Evolutionary conservation across 306 rosid species (phyloP), one percentile per base, ranked within the genome.

Genomic region (Chamaecrista fasciculata): DNA sequence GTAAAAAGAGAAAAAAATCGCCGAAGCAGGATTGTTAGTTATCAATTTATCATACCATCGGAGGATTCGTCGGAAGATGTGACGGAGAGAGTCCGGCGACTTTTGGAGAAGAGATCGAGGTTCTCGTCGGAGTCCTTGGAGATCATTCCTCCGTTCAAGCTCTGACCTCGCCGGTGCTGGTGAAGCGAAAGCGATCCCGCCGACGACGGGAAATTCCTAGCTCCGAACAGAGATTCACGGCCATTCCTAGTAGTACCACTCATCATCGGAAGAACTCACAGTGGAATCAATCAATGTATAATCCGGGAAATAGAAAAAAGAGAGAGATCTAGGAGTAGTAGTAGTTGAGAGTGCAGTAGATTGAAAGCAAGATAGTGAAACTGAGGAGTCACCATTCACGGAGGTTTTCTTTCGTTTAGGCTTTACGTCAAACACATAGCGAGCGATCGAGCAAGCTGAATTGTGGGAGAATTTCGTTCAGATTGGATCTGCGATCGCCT

Each of bases 21-120:
- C 36, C 4, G 36, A 33, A 33, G 36, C 36, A 11, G 2, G 16
- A 1, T 51, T 62, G 49, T 10, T 66, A 71, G 2, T 9, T 5
- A 1, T 12, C 6, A 7, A 4, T 4, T 5, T 6, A 24, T 6
- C 39, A 70, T 78, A 89, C 98, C 96, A 69, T 89, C 95, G 36
- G 95, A 87, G 33, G 95, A 87, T 12, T 86, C 95, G n/a, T 89
- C 95, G 20, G 92, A 86, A 40, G 95, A 83, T 29, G 91, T 76
- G 36, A 92, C 76, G 2, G 89, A 84, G 77, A 87, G 96, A 48
- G 87, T 75, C n/a, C 85, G 90, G 39, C 92, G 95, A 65, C 66
- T 89, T 73, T 78, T 87, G 67, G 95, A 37, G 43, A 37, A 37
- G 43, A 37, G 43, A 37, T 92, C 98, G 61, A 92, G 80, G 74